Percentiles rank a stretch among this genome's conserved stretches.
Conservation (phyloP, 2,329 filamentous ascomycete species). For the Penicillium sp. region DNA sequence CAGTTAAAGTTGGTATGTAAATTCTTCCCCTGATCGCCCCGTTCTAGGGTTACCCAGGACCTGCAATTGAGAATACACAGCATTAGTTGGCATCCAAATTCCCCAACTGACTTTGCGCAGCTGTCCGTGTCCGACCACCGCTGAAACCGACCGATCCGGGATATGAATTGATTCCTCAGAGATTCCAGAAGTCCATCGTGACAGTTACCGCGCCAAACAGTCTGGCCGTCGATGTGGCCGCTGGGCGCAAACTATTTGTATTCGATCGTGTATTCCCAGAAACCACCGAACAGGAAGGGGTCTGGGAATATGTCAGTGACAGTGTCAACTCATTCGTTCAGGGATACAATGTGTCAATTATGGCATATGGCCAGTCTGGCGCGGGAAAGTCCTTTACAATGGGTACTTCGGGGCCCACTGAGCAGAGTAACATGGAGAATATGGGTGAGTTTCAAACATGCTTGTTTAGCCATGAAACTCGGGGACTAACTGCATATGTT, state of each 20-base stretch:
- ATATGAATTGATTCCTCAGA: conserved; percentile 90
- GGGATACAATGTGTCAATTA: conserved; percentile 96
- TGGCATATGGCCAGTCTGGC: conserved; percentile 96
- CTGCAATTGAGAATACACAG: background rate
- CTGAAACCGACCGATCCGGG: conserved; percentile 81
- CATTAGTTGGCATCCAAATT: background rate
- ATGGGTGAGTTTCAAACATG: conserved; percentile 66
- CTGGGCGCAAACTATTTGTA: conserved; percentile 91
- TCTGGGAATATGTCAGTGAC: conserved; percentile 93
- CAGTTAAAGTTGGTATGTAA: conserved; percentile 88
- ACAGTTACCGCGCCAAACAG: conserved; percentile 83
- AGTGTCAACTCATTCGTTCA: conserved; percentile 87
- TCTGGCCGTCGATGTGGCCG: conserved; percentile 82
- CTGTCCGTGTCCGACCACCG: conserved; percentile 87
- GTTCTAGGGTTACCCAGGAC: background rate
- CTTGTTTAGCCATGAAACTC: background rate
- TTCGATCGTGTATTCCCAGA: conserved; percentile 93
- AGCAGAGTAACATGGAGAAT: conserved; percentile 65
- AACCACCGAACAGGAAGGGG: conserved; percentile 77
- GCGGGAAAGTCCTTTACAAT: conserved; percentile 98
- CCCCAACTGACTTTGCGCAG: conserved; percentile 46
- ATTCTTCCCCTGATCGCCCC: background rate
- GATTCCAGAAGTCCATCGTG: conserved; percentile 90
- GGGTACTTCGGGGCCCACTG: conserved; percentile 84
- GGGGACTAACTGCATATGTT: conserved; percentile 2